A percentile compares a stretch with the other conserved stretches of the same genome.
phyloP scores from a whole-genome alignment of 1,139 yeast species.

The Keqinozyma sinolaborantium region DNA sequence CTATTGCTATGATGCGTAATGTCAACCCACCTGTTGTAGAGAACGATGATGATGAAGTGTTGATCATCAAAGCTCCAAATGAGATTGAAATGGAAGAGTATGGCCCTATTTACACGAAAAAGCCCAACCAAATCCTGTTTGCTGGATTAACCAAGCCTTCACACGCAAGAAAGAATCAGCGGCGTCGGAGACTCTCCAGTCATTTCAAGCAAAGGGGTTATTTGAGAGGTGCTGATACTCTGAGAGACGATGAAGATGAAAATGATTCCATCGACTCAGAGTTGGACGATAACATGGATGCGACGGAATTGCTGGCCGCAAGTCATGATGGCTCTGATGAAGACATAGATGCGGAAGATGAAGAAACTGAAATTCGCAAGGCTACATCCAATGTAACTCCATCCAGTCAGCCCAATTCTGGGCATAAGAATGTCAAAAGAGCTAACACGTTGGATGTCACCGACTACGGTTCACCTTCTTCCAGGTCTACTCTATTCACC shows the following conservation, averaged over 20 bases:
- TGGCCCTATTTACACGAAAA: conserved; percentile 33
- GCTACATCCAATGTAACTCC: conserved; percentile 34
- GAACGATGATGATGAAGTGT: conserved; percentile 74
- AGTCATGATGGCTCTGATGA: conserved; percentile 9
- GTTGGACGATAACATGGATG: conserved; percentile 12
- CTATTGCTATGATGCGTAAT: conserved; percentile 62
- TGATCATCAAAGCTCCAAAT: conserved; percentile 75
- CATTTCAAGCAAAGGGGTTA: conserved; percentile 11
- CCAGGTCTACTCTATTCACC: background rate
- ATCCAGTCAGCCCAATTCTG: conserved; percentile 25
- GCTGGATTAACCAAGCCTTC: conserved; percentile 12
- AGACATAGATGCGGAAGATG: conserved; percentile 13
- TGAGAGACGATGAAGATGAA: conserved; percentile 13
- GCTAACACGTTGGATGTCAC: conserved; percentile 44
- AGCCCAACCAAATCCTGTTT: conserved; percentile 16
- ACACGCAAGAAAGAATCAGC: conserved; percentile 11
- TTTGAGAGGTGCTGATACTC: conserved; percentile 10
- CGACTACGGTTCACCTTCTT: background rate
- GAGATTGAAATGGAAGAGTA: conserved; percentile 50
- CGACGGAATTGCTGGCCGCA: conserved; percentile 10
- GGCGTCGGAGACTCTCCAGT: conserved; percentile 17
- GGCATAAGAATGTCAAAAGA: no score
- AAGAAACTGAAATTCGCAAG: conserved; percentile 16
- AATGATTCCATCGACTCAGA: conserved; percentile 20
- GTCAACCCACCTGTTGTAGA: background rate